phyloP scores from a whole-genome alignment of 164 flowering plant genomes.

The Tetrastigma voinierianum region DNA sequence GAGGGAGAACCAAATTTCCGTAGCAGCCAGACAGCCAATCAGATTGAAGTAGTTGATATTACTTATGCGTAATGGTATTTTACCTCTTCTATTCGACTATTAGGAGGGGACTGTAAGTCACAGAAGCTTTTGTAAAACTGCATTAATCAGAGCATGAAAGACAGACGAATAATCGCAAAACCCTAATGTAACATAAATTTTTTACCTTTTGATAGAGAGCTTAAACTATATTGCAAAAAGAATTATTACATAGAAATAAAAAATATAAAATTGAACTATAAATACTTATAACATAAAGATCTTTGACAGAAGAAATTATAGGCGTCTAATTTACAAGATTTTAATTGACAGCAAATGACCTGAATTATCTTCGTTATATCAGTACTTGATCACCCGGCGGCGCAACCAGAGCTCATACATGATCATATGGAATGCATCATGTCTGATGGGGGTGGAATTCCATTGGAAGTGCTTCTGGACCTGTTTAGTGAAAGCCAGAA shows the following conservation, averaged over 20 bases:
- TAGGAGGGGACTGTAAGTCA: too few species aligned
- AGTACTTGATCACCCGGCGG: constrained; percentile 79
- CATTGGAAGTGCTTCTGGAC: constrained; percentile 90
- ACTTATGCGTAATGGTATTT: neutral
- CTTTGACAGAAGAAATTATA: neutral
- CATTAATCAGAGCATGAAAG: too few species aligned
- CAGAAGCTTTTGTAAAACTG: too few species aligned
- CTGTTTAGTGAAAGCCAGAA: constrained; percentile 29
- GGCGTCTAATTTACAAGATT: constrained; percentile 14
- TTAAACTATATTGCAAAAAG: too few species aligned
- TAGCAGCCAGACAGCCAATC: neutral
- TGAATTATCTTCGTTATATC: constrained; percentile 13
- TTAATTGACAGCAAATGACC: neutral
- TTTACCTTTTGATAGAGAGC: too few species aligned
- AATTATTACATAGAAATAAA: neutral
- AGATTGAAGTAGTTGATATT: neutral
- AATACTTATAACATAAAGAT: neutral
- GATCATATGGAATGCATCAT: constrained; percentile 94
- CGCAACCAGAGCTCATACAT: constrained; percentile 97
- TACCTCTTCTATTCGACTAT: too few species aligned
- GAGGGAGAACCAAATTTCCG: neutral
- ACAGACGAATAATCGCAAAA: too few species aligned
- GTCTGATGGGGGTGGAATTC: constrained; percentile 81
- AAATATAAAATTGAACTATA: neutral
- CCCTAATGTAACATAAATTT: too few species aligned